phyloP scores from a whole-genome alignment of 352 stramenopile genomes.

The Phytopythium kandeliae region DNA sequence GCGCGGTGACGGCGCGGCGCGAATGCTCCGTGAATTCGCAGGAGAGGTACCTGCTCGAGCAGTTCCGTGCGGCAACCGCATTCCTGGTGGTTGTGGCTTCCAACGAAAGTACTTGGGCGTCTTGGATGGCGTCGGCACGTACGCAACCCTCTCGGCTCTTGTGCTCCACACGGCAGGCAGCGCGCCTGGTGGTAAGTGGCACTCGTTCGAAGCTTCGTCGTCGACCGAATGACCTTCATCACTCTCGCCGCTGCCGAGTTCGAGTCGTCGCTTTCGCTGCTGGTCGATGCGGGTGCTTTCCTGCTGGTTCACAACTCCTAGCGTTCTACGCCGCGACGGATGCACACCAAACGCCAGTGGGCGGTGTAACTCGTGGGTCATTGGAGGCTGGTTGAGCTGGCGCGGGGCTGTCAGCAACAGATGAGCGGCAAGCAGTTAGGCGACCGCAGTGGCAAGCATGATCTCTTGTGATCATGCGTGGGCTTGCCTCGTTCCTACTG shows the following conservation, averaged over 20 bases:
- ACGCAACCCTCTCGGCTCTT: conserved; percentile 26
- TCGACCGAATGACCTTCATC: conserved; percentile 10
- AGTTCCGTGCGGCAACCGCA: neutral
- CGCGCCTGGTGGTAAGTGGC: conserved; percentile 26
- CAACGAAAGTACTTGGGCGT: conserved; percentile 65
- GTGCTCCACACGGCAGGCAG: conserved; percentile 48
- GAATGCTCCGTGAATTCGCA: conserved; percentile 1
- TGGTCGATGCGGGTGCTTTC: conserved; percentile 25
- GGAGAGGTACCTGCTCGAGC: neutral
- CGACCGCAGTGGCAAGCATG: neutral
- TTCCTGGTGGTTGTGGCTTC: conserved; percentile 23
- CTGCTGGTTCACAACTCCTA: conserved; percentile 45
- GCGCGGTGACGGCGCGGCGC: conserved; percentile 14
- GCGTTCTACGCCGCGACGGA: conserved; percentile 22
- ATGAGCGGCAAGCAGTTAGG: neutral
- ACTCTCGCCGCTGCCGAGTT: conserved; percentile 8
- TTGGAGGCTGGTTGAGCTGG: conserved; percentile 3
- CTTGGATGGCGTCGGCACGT: conserved; percentile 32
- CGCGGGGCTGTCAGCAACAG: neutral
- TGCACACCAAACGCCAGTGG: conserved; percentile 52
- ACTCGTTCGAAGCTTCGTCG: neutral
- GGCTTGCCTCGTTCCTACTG: neutral
- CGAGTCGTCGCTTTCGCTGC: conserved; percentile 17
- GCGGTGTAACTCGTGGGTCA: conserved; percentile 52
- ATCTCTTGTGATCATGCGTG: neutral